Base-by-base conservation (phyloP, 108 stramenopile genomes). In the Nitzschia sp. region DNA sequence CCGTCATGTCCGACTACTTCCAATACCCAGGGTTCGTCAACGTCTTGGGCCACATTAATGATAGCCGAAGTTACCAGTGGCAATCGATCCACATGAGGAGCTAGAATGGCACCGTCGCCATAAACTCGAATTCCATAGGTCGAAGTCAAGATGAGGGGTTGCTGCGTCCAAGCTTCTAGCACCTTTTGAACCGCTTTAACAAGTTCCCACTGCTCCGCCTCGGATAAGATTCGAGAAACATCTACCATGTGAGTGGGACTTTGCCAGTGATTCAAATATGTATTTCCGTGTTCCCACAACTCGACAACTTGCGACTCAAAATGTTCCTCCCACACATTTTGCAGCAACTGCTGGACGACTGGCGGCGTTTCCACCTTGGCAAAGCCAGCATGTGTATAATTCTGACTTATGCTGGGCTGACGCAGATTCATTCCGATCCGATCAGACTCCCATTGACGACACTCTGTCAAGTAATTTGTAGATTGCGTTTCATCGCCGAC, bases 101-200 rank as follows among this genome's bases (percentile, higher is more conserved):
- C 88, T 36, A 98, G 74, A 21, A 95, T 79, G 31, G 78, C 60
- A 1, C 82, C 90, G 19, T 75, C 66, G 21, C 55, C 73, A 76
- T 98, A 98, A 24, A 87, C 34, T 21, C 98, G 86, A 55, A 97
- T 90, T n/a, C 98, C 98, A 75, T 97, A 97, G 34, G 90, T 58
- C 0, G 93, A 86, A 1, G 94, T 95, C 2, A 90, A 85, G 8
- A 85, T 78, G 42, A 94, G 60, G 30, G 88, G 78, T 46, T 81
- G 70, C 21, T 84, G 77, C 1, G 91, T 81, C 98, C 98, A 98
- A 34, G 77, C 66, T 33, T 93, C 83, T 42, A 98, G 61, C 1
- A 74, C 72, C 18, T 36, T 32, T 60, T 77, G 68, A 28, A 86
- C 54, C 0, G 68, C 69, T 48, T 70, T 48, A 23, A 85, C 66